Percentiles rank a stretch among this genome's conserved stretches.
phyloP scores from a whole-genome alignment of 257 asterid species.

The Nicotiana knightiana region DNA sequence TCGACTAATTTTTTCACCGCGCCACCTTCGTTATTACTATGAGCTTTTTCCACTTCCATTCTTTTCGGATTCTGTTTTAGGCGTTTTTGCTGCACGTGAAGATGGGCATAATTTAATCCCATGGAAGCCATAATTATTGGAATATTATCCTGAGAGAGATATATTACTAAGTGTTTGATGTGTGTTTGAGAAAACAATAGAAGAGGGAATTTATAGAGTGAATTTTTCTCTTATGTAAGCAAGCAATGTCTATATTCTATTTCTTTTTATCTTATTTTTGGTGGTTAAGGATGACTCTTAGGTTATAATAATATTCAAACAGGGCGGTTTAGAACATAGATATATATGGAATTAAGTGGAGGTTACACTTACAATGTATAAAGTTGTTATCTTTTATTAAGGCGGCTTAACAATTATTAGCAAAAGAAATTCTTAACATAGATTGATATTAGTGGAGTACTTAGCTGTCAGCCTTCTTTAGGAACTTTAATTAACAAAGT shows the following conservation, averaged over 20 bases:
- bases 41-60: constrained; percentile 25
- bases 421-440: not conserved
- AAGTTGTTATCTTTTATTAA: constrained; percentile 20
- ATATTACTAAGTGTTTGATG: not conserved
- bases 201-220: constrained; percentile 32
- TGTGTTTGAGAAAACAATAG: not conserved
- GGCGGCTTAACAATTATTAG: constrained; percentile 22
- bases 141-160: not conserved
- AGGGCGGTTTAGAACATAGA: constrained; percentile 2
- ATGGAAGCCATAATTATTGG: constrained; percentile 32
- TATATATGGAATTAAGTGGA: not conserved
- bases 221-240: not conserved
- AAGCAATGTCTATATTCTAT: not conserved
- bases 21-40: not conserved
- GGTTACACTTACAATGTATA: constrained; percentile 21
- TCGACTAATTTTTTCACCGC: constrained; percentile 7
- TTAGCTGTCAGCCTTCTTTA: constrained; percentile 27
- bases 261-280: not conserved
- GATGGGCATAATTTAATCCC: constrained; percentile 38
- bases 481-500: not conserved
- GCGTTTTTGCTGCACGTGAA: constrained; percentile 39
- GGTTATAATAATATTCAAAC: constrained; percentile 2
- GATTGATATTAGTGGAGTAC: constrained; percentile 21
- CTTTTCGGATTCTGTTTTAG: constrained; percentile 28
- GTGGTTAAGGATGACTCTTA: not conserved